Base-by-base conservation (phyloP, 2,329 filamentous ascomycete species). In the Drechslera avenae region DNA sequence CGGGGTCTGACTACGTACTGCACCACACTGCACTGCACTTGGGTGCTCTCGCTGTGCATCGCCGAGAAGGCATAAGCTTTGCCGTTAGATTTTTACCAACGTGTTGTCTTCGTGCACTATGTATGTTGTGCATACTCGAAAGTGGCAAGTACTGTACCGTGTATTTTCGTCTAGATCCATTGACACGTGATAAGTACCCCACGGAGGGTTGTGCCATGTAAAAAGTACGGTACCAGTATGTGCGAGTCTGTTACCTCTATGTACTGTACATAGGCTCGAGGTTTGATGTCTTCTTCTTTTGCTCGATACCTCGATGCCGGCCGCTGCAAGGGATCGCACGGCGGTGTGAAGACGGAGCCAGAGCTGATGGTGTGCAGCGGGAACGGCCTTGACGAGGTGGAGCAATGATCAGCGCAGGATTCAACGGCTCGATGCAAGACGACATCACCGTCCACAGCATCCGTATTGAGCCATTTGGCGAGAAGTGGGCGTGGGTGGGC, bases 311-410 rank as follows among this genome's bases (percentile, higher is more conserved):
- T n/a, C 31, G 26, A 21, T 45, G 23, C 16, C 17, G 34, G 17
- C 14, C 17, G 40, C 16, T 34, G 50, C 23, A 35, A 30, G 45
- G 45, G 39, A 47, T 39, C 16, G 49, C 40, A 42, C 31, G 41
- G 44, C 53, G 53, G 53, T 56, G 45, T 51, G 43, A 30, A 46
- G 46, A 17, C 39, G 32, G 18, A 35, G 37, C 60, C 50, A 59
- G 56, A 52, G 50, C 53, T 54, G 58, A 62, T 65, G 43, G 46
- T 32, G 28, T 18, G 39, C 23, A 39, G 49, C 57, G 50, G 55
- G 57, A 48, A 49, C 34, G 9, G 10, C 8, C 35, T 44, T 41
- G n/a, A 17, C 18, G 31, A 36, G 30, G 53, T 39, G 52, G 37
- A 51, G 52, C 54, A 17, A 50, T 39, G 57, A 58, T 60, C 48